Conservation (phyloP, 2,329 filamentous ascomycete species). For the Fusarium sp. region DNA sequence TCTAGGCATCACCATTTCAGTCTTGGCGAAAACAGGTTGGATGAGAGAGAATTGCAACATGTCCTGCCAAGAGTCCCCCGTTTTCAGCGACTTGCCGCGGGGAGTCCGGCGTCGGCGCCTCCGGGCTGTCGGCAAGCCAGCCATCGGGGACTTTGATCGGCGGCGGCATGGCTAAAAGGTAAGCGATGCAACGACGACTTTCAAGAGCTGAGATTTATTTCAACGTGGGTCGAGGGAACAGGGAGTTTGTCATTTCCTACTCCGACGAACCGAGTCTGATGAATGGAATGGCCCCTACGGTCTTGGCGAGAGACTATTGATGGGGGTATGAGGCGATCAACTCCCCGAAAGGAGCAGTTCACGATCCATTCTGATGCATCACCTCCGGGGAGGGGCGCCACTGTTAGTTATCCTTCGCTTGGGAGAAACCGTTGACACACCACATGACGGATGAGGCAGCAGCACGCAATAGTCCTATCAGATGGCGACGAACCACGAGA, state of each 20-base stretch:
- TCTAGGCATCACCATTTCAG: conserved; percentile 22
- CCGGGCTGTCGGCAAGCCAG: conserved; percentile 18
- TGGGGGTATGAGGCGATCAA: conserved; percentile 18
- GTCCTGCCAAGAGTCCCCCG: conserved; percentile 1
- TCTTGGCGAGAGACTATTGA: conserved; percentile 12
- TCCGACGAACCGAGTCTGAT: background rate
- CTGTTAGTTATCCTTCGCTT: background rate
- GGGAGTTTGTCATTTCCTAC: background rate
- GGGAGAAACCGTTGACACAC: background rate
- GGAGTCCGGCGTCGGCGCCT: conserved; percentile 15
- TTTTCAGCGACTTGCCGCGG: background rate
- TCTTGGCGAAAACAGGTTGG: background rate
- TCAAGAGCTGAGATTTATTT: background rate
- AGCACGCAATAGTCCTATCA: conserved; percentile 5
- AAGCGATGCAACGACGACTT: background rate
- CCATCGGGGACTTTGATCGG: background rate
- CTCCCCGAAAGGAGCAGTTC: conserved; percentile 23
- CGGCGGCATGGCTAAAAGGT: background rate
- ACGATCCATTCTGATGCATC: background rate
- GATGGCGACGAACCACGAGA: background rate
- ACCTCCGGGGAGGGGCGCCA: background rate
- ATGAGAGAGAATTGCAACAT: background rate
- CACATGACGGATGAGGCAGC: background rate
- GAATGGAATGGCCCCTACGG: background rate
- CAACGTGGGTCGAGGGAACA: background rate